Conservation (phyloP, 257 asterid genomes). For the Petunia axillaris region DNA sequence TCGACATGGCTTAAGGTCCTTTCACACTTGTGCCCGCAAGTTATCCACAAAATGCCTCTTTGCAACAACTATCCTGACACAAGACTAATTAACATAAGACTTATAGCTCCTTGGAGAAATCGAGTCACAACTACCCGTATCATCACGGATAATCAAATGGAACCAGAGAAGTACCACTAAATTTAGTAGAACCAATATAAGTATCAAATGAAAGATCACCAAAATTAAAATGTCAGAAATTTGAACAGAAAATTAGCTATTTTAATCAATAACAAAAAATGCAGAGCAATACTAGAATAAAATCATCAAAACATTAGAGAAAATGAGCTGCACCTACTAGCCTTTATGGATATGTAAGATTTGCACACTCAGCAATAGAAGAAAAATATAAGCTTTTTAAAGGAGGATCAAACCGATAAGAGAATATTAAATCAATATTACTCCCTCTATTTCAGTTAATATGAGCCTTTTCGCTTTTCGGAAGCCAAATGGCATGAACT, state of each 20-base stretch:
- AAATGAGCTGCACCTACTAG: neutral
- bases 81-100: neutral
- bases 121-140: neutral
- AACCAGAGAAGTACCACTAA: neutral
- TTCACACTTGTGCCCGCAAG: constrained; percentile 28
- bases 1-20: constrained; percentile 62
- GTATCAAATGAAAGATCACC: constrained; percentile 16
- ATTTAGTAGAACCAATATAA: neutral
- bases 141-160: neutral
- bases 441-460: neutral
- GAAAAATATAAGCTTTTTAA: neutral
- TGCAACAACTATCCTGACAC: neutral
- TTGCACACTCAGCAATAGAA: neutral
- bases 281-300: neutral
- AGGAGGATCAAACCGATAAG: neutral
- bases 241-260: neutral
- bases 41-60: constrained; percentile 7
- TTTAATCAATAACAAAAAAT: no score
- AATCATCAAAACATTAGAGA: neutral
- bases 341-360: neutral
- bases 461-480: no score
- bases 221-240: neutral
- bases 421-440: neutral
- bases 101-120: neutral
- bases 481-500: no score